These are phyloP conservation scores for Pestalotiopsis sp. DNA, from an alignment of 2,329 filamentous ascomycete genomes.

Conservation along the genomic window DNA sequence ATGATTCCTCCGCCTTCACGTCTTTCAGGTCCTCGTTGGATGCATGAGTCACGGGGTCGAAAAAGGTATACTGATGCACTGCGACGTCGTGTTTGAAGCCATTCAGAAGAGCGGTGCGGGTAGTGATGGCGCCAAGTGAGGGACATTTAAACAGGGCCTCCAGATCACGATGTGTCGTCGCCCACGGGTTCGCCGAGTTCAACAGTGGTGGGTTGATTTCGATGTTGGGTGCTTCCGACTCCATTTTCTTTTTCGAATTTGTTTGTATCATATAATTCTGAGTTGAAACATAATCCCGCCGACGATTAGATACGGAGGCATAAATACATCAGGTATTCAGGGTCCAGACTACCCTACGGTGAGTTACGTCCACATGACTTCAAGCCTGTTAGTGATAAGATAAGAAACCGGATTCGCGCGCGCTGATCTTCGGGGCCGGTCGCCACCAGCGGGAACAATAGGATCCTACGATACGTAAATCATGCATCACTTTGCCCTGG, in stretches of 20 bases:
- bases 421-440: background rate
- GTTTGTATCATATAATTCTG: background rate
- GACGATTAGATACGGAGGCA: background rate
- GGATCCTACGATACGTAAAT: background rate
- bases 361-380: background rate
- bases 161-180: constrained; percentile 66
- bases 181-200: constrained; percentile 79
- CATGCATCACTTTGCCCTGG: background rate
- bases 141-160: constrained; percentile 60
- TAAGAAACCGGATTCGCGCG: background rate
- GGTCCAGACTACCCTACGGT: background rate
- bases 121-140: constrained; percentile 74
- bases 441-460: background rate
- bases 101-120: constrained; percentile 66
- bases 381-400: background rate
- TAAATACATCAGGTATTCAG: background rate
- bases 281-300: background rate
- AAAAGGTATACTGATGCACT: constrained; percentile 69
- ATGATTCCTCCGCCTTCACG: constrained; percentile 33
- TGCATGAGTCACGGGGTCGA: constrained; percentile 45
- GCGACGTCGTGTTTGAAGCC: constrained; percentile 66
- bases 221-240: constrained; percentile 29
- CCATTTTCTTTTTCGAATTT: background rate
- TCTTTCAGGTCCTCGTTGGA: constrained; percentile 9
- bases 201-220: constrained; percentile 66